Base-by-base conservation (phyloP, 768 basidiomycete species). In the Xerocomus brunneocitrinus region DNA sequence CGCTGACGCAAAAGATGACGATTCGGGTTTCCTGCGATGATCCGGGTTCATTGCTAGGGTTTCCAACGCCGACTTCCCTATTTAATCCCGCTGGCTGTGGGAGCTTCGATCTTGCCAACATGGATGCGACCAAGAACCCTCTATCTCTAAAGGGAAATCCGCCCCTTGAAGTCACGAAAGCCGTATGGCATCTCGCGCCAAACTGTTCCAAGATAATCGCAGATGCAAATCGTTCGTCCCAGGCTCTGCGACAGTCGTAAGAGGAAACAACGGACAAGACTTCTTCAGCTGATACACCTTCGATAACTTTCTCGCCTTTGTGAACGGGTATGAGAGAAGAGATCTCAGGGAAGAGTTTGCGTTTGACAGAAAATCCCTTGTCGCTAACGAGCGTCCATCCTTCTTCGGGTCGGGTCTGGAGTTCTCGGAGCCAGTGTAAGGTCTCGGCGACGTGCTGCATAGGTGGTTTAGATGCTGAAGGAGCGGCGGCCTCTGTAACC, bases 271-370 rank as follows among this genome's bases (percentile, higher is more conserved):
- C 79, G 1, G 85, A 77, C 0, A 83, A 85, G 34, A 98, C 76
- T 67, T 99, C 95, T 64, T 97, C 95, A 1, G 94, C 94, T 1
- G 92, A 89, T 10, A 95, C 81, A 4, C 94, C 93, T 65, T 98
- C 90, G 47, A 98, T 86, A 55, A 98, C 91, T 70, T 91, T 90
- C 64, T 87, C 84, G 0, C 90, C 93, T 60, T 85, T 87, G 68
- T 92, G 87, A 3, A 98, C 83, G 0, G 92, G 91, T 31, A 94
- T 82, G 49, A 81, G 74, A 1, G 87, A 77, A 5, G 92, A 95
- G 6, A 95, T 79, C 50, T 87, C 84, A 0, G 88, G 78, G 7
- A 82, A 79, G n/a, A 85, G 68, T 63, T 87, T 88, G 62, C 85
- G 84, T 56, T 89, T 82, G 14, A 95, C 78, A 3, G 85, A 74